Base-by-base conservation (phyloP, 495 filamentous ascomycete species). In the Corynascus novoguineensis region DNA sequence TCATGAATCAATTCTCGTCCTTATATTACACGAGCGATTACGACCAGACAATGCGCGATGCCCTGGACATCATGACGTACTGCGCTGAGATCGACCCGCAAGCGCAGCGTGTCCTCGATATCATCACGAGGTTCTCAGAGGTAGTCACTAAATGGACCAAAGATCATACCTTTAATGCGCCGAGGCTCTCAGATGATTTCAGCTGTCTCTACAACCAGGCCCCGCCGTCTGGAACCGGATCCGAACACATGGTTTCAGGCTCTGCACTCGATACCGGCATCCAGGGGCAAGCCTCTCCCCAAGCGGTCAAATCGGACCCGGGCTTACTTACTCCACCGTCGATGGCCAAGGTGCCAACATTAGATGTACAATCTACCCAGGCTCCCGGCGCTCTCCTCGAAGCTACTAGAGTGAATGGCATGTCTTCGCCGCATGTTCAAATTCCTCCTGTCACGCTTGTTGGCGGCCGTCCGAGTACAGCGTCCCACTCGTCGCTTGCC, bases 1-100 rank as follows among this genome's bases (percentile, higher is more conserved):
- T 86, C 28, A 80, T 85, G 50, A 87, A 86, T 51, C 84, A 87
- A 61, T 89, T 89, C 60, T 81, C 84, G 4, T 77, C 75, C 24
- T 77, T 87, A 24, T 86, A 83, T 62, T 75, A 74, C 50, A 78
- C 83, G 19, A 70, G 80, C 5, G 75, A 78, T 1, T 77, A 84
- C 6, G 75, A 77, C 37, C 68, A 71, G 34, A 81, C 78, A 17
- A 78, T 88, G 59, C 66, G 65, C 21, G 84, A 85, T 55, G 77
- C 82, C 15, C 77, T 87, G 45, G 71, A 64, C 4, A 84, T 87
- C 46, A 77, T 89, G 50, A 69, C 68, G 0, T 81, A 84, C 55
- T 87, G 84, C 60, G 79, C 79, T 27, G 74, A 82, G 11, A 77
- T 71, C 41, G 85, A 90, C 62, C 81, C 81, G 6, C 84, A 87